phyloP scores from a whole-genome alignment of 257 asterid species.

The Solanum tarijense region DNA sequence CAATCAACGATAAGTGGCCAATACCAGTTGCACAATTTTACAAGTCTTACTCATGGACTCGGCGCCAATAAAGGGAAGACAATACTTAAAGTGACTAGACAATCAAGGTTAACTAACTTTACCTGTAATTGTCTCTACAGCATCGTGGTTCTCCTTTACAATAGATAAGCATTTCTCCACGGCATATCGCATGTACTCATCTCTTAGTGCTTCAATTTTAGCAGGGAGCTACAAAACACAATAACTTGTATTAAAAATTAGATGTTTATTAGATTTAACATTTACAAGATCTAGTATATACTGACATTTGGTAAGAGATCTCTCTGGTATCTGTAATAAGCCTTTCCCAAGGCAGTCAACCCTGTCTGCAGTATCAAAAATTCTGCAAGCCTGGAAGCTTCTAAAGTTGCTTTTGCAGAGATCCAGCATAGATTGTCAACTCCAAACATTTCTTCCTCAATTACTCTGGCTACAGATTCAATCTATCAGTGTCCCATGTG shows the following conservation, averaged over 20 bases:
- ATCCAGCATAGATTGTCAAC: slow-evolving; percentile 87
- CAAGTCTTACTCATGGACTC: not conserved
- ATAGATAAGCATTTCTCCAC: slow-evolving; percentile 71
- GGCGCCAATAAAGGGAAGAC: not conserved
- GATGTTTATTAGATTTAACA: not conserved
- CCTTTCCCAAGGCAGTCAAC: slow-evolving; percentile 95
- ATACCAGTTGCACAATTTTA: not conserved
- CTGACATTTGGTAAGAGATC: slow-evolving; percentile 93
- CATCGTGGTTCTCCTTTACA: slow-evolving; percentile 53
- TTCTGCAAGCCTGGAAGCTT: slow-evolving; percentile 81
- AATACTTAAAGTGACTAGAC: slow-evolving; percentile 1
- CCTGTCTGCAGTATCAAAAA: slow-evolving; percentile 86
- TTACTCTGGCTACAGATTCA: slow-evolving; percentile 76
- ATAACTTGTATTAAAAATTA: slow-evolving; percentile 3
- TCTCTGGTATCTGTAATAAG: slow-evolving; percentile 62
- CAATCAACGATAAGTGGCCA: slow-evolving; percentile 13
- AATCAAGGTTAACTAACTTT: slow-evolving; percentile 4
- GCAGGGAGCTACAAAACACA: slow-evolving; percentile 59
- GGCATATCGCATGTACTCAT: slow-evolving; percentile 84
- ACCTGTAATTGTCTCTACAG: slow-evolving; percentile 92
- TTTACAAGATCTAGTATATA: not conserved
- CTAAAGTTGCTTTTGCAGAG: slow-evolving; percentile 79
- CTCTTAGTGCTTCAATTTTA: slow-evolving; percentile 90
- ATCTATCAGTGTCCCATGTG: slow-evolving; percentile 12
- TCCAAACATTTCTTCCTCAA: slow-evolving; percentile 96